Evolutionary conservation across 768 basidiomycete species (phyloP).

Genomic region (Amanita rimosa): DNA sequence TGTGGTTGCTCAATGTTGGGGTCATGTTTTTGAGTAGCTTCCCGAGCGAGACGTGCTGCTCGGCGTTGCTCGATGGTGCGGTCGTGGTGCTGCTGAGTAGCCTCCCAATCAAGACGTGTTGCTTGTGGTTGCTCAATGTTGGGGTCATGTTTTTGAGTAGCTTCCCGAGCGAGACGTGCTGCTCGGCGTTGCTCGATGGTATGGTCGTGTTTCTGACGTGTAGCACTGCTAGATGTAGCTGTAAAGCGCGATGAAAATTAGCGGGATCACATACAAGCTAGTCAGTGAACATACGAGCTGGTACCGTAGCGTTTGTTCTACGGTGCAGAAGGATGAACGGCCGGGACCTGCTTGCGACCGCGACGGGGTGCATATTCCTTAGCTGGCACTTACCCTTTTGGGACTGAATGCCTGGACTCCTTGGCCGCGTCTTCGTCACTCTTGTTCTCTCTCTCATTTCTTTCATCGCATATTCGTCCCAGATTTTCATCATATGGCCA

Average conservation of each 20-base stretch:
- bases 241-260: slow-evolving; percentile 6
- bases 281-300: slow-evolving; percentile 19
- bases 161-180: slow-evolving; percentile 13
- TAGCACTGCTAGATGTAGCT: neutral
- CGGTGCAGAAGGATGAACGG: neutral
- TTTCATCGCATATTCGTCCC: slow-evolving; percentile 85
- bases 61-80: slow-evolving; percentile 1
- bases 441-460: slow-evolving; percentile 62
- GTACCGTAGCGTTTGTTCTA: neutral
- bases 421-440: slow-evolving; percentile 55
- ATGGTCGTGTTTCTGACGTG: neutral
- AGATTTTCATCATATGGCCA: slow-evolving; percentile 84
- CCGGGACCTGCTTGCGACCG: too few species aligned
- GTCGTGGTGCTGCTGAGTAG: neutral
- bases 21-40: slow-evolving; percentile 3
- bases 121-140: neutral
- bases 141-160: neutral
- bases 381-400: neutral
- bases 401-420: slow-evolving; percentile 14
- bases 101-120: too few species aligned
- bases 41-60: slow-evolving; percentile 13
- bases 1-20: neutral
- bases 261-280: neutral
- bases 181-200: slow-evolving; percentile 7
- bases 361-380: neutral